phyloP scores from a whole-genome alignment of 805 yeast species.

The Zygotorulaspora chibaensis region DNA sequence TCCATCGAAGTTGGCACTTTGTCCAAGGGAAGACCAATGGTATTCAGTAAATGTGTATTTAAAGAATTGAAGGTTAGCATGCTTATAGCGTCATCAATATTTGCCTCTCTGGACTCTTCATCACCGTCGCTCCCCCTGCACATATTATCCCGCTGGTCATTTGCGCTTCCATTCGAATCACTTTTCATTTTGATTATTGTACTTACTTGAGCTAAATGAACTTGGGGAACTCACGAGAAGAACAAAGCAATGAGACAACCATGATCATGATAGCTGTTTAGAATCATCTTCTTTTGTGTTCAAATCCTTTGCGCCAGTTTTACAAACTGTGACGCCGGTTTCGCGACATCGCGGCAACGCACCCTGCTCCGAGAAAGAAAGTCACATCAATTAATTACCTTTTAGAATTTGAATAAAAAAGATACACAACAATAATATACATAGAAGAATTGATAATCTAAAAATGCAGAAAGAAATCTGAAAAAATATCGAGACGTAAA shows the following conservation, averaged over 20 bases:
- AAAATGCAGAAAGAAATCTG: slow-evolving; percentile 1
- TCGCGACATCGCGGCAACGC: too few species aligned
- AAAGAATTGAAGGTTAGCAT: slow-evolving; percentile 5
- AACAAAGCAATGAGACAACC: too few species aligned
- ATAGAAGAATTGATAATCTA: background rate
- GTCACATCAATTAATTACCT: background rate
- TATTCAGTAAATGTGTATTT: slow-evolving; percentile 1
- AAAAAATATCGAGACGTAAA: background rate
- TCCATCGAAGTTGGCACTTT: slow-evolving; percentile 7
- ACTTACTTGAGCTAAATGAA: background rate
- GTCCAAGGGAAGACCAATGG: slow-evolving; percentile 5
- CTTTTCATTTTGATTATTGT: background rate
- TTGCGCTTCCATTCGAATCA: background rate
- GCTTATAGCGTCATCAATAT: slow-evolving; percentile 2
- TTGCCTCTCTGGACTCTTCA: background rate
- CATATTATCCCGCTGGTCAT: too few species aligned
- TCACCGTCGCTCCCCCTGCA: background rate
- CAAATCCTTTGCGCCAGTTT: background rate
- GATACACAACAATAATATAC: slow-evolving; percentile 2
- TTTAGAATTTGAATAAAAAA: background rate
- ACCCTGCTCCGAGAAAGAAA: background rate
- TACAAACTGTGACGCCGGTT: background rate
- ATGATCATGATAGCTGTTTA: too few species aligned
- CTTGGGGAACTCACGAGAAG: too few species aligned
- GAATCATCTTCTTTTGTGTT: background rate